Conservation (phyloP, 306 rosid genomes). For the Medicago arabica region DNA sequence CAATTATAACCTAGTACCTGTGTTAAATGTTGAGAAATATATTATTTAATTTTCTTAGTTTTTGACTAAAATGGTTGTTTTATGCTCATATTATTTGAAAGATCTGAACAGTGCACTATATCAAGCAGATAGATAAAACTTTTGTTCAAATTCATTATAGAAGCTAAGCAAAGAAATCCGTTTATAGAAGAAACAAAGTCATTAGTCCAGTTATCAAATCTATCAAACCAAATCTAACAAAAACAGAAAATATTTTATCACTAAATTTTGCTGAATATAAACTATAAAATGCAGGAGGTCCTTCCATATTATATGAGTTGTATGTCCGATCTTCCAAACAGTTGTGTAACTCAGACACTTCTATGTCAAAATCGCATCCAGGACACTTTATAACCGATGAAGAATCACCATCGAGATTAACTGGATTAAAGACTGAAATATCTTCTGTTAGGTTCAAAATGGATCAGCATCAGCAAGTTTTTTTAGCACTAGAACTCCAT, state of each 20-base stretch:
- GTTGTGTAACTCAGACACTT: slow-evolving; percentile 32
- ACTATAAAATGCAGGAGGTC: too few relatives aligned
- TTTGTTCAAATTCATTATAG: slow-evolving; percentile 2
- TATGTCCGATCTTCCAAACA: too few relatives aligned
- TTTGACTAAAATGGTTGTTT: slow-evolving; percentile 16
- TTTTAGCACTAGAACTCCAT: slow-evolving; percentile 18
- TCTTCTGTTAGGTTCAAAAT: slow-evolving; percentile 46
- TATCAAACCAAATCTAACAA: too few relatives aligned
- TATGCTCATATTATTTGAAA: slow-evolving; percentile 8
- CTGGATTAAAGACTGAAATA: slow-evolving; percentile 36
- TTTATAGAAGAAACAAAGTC: slow-evolving; percentile 10
- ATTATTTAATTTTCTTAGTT: not conserved
- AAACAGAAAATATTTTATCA: too few relatives aligned
- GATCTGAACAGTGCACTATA: slow-evolving; percentile 5
- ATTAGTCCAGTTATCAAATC: not conserved
- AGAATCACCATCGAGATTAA: slow-evolving; percentile 68
- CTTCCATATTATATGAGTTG: too few relatives aligned
- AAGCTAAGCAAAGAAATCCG: slow-evolving; percentile 5
- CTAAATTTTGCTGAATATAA: too few relatives aligned
- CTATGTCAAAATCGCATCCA: slow-evolving; percentile 71
- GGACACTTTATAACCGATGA: slow-evolving; percentile 65
- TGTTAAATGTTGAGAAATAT: slow-evolving; percentile 3
- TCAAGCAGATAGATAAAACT: slow-evolving; percentile 13
- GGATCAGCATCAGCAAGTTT: slow-evolving; percentile 19
- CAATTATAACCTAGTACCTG: slow-evolving; percentile 29